Base-by-base conservation (phyloP, 1,284 basidiomycete genomes). In the Trichosporon coremiiforme region DNA sequence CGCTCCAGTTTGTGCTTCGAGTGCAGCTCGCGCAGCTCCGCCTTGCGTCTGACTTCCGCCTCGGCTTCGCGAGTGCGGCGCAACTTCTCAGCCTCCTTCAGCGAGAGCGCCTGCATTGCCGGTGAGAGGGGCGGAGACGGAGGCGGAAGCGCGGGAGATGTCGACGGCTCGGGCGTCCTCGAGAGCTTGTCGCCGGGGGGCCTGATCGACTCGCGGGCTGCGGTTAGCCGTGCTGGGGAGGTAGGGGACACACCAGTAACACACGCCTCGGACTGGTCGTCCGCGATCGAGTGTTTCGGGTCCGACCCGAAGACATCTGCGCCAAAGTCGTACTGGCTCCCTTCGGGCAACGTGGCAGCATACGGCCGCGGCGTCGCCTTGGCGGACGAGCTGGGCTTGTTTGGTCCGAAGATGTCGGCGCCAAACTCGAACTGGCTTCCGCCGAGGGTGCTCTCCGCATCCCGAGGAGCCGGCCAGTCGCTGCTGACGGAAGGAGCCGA, bases 241-340 rank as follows among this genome's bases (percentile, higher is more conserved):
- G 8, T 31, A 22, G 31, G 7, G 15, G 17, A 33, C 57, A 1
- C 13, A 62, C 57, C 31, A 9, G 57, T 33, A 17, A 31, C 29
- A 62, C 57, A 33, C 7, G 29, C 29, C 29, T 57, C 53, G 13
- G 25, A 29, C 10, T 29, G 7, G 57, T n/a, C 57, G 29, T 62
- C 31, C 15, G 15, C 17, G 31, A n/a, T 29, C 31, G 17, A 33
- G 10, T 12, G 17, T 5, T 17, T 62, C n/a, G 50, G 50, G 22
- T 25, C 50, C 20, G 50, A 13, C 5, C 50, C 57, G 13, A 62
- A 62, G 17, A 62, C 57, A 12, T 62, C 57, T 2, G 57, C 57
- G 15, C 57, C 57, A 33, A 62, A 62, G 17, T 62, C 57, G 31
- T 62, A 62, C 17, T 62, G 57, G n/a, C 57, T 62, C 57, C 57